phyloP scores from a whole-genome alignment of 2,329 filamentous ascomycete genomes.

The Epichloe coenophiala region DNA sequence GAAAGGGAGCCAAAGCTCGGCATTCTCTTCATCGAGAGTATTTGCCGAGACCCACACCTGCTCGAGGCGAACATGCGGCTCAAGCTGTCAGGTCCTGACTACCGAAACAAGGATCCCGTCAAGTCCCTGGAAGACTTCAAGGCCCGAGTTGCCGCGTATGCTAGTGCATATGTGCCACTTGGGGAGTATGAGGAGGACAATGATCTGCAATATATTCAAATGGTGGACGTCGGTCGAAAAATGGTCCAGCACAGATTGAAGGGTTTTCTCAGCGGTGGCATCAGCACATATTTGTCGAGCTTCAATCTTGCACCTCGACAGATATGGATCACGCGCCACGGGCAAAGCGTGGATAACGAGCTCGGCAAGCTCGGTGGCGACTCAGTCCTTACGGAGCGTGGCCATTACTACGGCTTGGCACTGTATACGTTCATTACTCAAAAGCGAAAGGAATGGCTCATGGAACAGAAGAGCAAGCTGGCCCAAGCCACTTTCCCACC shows the following conservation, averaged over 20 bases:
- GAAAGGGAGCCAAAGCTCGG: conserved; percentile 74
- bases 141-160: conserved; percentile 80
- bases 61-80: conserved; percentile 94
- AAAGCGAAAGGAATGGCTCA: conserved; percentile 69
- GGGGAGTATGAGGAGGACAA: conserved; percentile 84
- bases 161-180: conserved; percentile 83
- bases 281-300: conserved; percentile 88
- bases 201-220: conserved; percentile 89
- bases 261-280: conserved; percentile 83
- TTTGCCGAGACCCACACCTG: conserved; percentile 72
- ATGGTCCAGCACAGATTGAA: conserved; percentile 80
- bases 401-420: conserved; percentile 63
- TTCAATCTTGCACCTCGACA: conserved; percentile 93
- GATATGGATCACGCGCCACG: conserved; percentile 96
- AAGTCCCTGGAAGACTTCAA: conserved; percentile 84
- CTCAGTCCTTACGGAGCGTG: conserved; percentile 68
- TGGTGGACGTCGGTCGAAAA: conserved; percentile 95
- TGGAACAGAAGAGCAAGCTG: conserved; percentile 67
- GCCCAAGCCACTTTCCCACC: conserved; percentile 77
- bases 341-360: conserved; percentile 79
- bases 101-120: conserved; percentile 81
- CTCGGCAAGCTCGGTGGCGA: conserved; percentile 84
- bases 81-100: conserved; percentile 91
- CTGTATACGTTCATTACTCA: conserved; percentile 73
- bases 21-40: conserved; percentile 89